Evolutionary conservation across 495 filamentous ascomycete genomes (phyloP).

Genomic region (Penicillium flavigenum): DNA sequence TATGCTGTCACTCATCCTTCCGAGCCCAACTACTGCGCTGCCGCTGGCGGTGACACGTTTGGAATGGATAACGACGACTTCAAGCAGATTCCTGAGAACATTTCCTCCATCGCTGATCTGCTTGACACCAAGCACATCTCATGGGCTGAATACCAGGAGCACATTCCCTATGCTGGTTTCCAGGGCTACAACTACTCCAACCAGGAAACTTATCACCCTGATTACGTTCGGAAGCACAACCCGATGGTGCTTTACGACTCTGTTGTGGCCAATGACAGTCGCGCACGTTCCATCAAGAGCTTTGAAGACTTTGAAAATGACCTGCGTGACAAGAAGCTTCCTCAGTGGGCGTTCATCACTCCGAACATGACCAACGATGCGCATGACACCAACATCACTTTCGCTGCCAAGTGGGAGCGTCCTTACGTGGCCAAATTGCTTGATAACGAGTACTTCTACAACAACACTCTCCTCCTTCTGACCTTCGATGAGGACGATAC

Average conservation of each 20-base stretch:
- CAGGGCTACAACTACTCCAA: conserved; percentile 56
- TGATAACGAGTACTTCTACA: conserved; percentile 62
- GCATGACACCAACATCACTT: conserved; percentile 65
- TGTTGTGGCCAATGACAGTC: conserved; percentile 51
- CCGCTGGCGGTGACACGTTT: conserved; percentile 63
- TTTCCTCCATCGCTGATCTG: conserved; percentile 66
- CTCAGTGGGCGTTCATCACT: conserved; percentile 71
- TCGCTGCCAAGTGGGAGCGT: conserved; percentile 58
- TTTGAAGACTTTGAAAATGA: conserved; percentile 61
- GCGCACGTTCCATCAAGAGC: conserved; percentile 64
- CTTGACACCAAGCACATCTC: conserved; percentile 65
- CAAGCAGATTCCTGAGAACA: conserved; percentile 52
- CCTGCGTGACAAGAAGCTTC: conserved; percentile 54
- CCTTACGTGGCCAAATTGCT: conserved; percentile 61
- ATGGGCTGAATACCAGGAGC: conserved; percentile 71
- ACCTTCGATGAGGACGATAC: conserved; percentile 66
- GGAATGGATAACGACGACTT: conserved; percentile 69
- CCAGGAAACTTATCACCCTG: conserved; percentile 48
- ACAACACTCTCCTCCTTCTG: conserved; percentile 44
- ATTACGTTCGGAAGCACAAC: conserved; percentile 78
- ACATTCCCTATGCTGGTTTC: conserved; percentile 65
- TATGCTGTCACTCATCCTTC: conserved; percentile 64
- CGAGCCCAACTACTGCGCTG: conserved; percentile 68
- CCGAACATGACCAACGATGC: conserved; percentile 45
- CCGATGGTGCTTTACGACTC: conserved; percentile 60